Conservation (phyloP, 1,284 basidiomycete genomes). For the Leccinum subrobustum region DNA sequence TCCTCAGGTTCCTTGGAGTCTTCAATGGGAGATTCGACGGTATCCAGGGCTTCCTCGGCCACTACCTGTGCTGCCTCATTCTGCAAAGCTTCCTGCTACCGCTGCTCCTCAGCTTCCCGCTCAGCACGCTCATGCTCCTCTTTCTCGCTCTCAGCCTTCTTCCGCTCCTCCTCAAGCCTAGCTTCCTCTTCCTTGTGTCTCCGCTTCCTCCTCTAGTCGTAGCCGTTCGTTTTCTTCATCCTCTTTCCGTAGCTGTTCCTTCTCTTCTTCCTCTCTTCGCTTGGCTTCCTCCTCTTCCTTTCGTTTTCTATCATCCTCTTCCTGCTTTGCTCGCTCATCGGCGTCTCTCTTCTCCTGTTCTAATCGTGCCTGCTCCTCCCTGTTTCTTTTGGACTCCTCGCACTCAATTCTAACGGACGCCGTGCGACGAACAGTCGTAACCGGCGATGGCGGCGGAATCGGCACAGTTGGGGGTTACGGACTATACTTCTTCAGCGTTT, state of each 20-base stretch:
- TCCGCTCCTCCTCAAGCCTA: conserved; percentile 23
- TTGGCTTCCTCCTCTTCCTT: conserved; percentile 37
- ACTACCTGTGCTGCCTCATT: too few species aligned
- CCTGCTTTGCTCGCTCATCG: conserved; percentile 33
- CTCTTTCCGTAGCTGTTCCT: conserved; percentile 34
- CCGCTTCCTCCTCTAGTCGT: too few species aligned
- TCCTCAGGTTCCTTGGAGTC: too few species aligned
- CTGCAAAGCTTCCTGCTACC: too few species aligned
- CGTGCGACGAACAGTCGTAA: conserved; percentile 35
- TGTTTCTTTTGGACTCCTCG: conserved; percentile 52
- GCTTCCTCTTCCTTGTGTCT: too few species aligned
- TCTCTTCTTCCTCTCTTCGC: conserved; percentile 35
- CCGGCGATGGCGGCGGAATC: conserved; percentile 41
- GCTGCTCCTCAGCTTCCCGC: too few species aligned
- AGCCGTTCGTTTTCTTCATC: too few species aligned
- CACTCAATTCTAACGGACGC: conserved; percentile 53
- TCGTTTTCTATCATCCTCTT: conserved; percentile 39
- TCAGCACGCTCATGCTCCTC: too few species aligned
- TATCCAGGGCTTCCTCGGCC: too few species aligned
- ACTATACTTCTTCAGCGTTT: conserved; percentile 48
- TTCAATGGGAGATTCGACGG: too few species aligned
- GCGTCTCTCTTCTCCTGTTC: conserved; percentile 39
- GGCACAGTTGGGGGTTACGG: conserved; percentile 42
- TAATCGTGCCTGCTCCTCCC: conserved; percentile 51
- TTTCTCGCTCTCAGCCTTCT: conserved; percentile 30